phyloP scores from a whole-genome alignment of 2,329 filamentous ascomycete species.

The Diplodia intermedia region DNA sequence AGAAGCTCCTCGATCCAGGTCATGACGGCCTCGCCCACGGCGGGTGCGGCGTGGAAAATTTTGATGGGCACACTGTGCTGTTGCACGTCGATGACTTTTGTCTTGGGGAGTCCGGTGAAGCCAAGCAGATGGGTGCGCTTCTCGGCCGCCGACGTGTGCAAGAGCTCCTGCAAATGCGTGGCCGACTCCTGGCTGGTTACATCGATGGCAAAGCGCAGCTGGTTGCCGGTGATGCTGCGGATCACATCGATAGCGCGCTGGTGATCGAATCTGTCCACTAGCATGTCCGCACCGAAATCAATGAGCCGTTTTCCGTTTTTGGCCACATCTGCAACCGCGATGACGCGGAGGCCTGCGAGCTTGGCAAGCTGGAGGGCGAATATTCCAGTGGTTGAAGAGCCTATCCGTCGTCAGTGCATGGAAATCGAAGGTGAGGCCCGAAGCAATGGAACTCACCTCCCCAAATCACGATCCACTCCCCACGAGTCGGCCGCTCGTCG shows the following conservation, averaged over 20 bases:
- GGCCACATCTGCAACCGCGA: conserved; percentile 70
- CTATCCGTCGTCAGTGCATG: conserved; percentile 57
- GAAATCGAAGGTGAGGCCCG: neutral
- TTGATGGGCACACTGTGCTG: conserved; percentile 77
- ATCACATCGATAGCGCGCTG: conserved; percentile 28
- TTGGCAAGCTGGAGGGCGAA: conserved; percentile 72
- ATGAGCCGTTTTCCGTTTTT: conserved; percentile 59
- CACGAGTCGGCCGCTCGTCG: conserved; percentile 62
- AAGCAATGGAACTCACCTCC: conserved; percentile 54
- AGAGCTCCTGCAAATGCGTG: conserved; percentile 16
- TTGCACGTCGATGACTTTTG: conserved; percentile 53
- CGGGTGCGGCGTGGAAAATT: conserved; percentile 72
- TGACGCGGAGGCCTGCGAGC: conserved; percentile 68
- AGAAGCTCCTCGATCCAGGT: conserved; percentile 73
- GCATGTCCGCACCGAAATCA: conserved; percentile 31
- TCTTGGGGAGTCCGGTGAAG: conserved; percentile 71
- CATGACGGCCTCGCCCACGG: conserved; percentile 68
- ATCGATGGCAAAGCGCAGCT: conserved; percentile 30
- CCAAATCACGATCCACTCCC: conserved; percentile 78
- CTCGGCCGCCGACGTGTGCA: conserved; percentile 17
- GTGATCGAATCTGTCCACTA: conserved; percentile 30
- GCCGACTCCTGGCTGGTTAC: conserved; percentile 24
- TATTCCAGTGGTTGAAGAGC: conserved; percentile 72
- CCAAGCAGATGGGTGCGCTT: conserved; percentile 66
- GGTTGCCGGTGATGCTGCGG: conserved; percentile 28